phyloP scores from a whole-genome alignment of 2,329 filamentous ascomycete species.

The Bertia moriformis region DNA sequence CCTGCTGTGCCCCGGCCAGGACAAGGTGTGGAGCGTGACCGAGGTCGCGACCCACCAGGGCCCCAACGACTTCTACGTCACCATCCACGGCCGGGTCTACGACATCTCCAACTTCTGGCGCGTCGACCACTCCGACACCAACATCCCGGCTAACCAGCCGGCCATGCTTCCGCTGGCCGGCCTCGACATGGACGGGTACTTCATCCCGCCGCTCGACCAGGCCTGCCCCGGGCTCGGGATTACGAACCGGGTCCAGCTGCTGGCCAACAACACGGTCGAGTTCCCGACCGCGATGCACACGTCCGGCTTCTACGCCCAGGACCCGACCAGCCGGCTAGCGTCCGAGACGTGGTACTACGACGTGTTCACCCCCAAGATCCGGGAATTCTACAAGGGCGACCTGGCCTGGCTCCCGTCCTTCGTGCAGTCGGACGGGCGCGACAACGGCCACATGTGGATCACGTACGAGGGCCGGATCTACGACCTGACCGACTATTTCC shows the following conservation, averaged over 20 bases:
- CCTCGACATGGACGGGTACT: conserved; percentile 69
- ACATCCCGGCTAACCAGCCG: conserved; percentile 39
- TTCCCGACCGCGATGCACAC: conserved; percentile 47
- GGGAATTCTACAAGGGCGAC: conserved; percentile 74
- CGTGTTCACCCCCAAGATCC: conserved; percentile 64
- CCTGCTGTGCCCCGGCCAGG: conserved; percentile 74
- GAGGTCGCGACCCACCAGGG: conserved; percentile 60
- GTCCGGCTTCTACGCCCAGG: conserved; percentile 46
- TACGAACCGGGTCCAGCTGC: conserved; percentile 36
- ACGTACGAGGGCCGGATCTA: conserved; percentile 65
- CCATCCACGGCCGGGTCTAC: conserved; percentile 76
- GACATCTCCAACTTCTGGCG: conserved; percentile 84
- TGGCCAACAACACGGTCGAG: conserved; percentile 48
- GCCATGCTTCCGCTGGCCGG: conserved; percentile 71
- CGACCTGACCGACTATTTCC: conserved; percentile 83
- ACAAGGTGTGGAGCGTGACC: conserved; percentile 70
- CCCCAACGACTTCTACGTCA: conserved; percentile 71
- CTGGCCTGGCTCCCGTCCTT: conserved; percentile 54
- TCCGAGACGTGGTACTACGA: conserved; percentile 63
- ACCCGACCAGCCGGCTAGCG: conserved; percentile 41
- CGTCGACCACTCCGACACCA: conserved; percentile 65
- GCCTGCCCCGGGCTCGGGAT: conserved; percentile 64
- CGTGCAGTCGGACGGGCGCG: conserved; percentile 50
- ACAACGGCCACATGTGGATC: conserved; percentile 63
- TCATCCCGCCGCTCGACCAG: conserved; percentile 60